A percentile compares a stretch with the other conserved stretches of the same genome.
Evolutionary conservation across 306 rosid genomes (phyloP).

Genomic region (Benincasa hispida): DNA sequence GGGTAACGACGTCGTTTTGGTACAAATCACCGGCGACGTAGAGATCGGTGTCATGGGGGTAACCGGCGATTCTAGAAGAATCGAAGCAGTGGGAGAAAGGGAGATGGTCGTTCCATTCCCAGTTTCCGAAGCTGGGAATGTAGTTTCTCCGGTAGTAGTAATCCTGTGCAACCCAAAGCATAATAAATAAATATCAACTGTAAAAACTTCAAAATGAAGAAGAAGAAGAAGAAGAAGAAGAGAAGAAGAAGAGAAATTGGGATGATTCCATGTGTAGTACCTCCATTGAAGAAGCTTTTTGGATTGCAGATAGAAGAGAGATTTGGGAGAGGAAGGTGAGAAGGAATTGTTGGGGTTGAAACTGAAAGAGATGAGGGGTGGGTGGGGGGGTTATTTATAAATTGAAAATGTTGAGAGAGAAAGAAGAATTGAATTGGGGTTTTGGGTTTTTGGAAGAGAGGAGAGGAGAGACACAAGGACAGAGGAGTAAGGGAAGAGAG

Average conservation of each 20-base stretch:
- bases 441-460: too few relatives aligned
- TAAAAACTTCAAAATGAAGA: too few relatives aligned
- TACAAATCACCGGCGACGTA: slow-evolving; percentile 65
- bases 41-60: slow-evolving; percentile 42
- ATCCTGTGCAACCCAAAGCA: slow-evolving; percentile 23
- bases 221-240: not conserved
- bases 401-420: not conserved
- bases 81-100: slow-evolving; percentile 89
- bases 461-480: not conserved
- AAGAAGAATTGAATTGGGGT: too few relatives aligned
- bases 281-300: not conserved
- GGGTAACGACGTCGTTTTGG: slow-evolving; percentile 55
- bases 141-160: slow-evolving; percentile 36
- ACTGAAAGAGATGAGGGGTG: too few relatives aligned
- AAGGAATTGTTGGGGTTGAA: not conserved
- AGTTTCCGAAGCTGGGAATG: slow-evolving; percentile 83
- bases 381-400: not conserved
- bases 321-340: not conserved
- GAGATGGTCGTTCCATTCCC: slow-evolving; percentile 81
- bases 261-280: not conserved
- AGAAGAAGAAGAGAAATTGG: not conserved
- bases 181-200: too few relatives aligned
- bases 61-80: slow-evolving; percentile 49
- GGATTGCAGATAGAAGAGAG: too few relatives aligned
- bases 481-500: not conserved